A percentile compares a stretch with the other conserved stretches of the same genome.
Evolutionary conservation across 78 protist species (phyloP).

Genomic region (Dictyostelium purpureum): DNA sequence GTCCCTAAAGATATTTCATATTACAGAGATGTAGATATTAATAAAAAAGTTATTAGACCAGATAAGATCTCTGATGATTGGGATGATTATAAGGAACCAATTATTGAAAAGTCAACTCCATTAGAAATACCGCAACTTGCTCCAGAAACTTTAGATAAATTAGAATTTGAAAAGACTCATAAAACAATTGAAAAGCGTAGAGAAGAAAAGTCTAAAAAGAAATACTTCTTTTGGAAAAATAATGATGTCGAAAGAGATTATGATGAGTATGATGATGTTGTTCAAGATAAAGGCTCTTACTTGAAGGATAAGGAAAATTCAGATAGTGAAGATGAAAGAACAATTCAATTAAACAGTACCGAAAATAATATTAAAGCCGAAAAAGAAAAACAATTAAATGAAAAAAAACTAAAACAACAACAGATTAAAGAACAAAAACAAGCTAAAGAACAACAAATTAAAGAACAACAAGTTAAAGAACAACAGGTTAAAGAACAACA

Average conservation of each 20-base stretch:
- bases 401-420: not conserved
- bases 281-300: slow-evolving; percentile 28
- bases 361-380: not conserved
- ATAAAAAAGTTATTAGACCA: slow-evolving; percentile 9
- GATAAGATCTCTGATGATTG: slow-evolving; percentile 15
- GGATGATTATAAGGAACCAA: slow-evolving; percentile 38
- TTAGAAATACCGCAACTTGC: not conserved
- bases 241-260: slow-evolving; percentile 18
- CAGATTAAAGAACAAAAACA: no score
- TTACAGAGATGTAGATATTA: not conserved
- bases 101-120: not conserved
- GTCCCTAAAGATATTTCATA: slow-evolving; percentile 45
- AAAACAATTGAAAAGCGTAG: slow-evolving; percentile 28
- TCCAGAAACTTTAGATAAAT: slow-evolving; percentile 16
- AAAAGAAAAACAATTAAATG: not conserved
- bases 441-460: not conserved
- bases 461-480: not conserved
- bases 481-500: not conserved
- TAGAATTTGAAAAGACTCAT: not conserved
- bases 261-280: not conserved
- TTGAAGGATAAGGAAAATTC: not conserved
- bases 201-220: slow-evolving; percentile 52
- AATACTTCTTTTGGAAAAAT: slow-evolving; percentile 56
- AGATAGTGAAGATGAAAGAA: slow-evolving; percentile 42
- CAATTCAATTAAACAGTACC: slow-evolving; percentile 11